A percentile compares a stretch with the other conserved stretches of the same genome.
Evolutionary conservation across 352 stramenopile species (phyloP).

Genomic region (Aphanomyces cochlioides): DNA sequence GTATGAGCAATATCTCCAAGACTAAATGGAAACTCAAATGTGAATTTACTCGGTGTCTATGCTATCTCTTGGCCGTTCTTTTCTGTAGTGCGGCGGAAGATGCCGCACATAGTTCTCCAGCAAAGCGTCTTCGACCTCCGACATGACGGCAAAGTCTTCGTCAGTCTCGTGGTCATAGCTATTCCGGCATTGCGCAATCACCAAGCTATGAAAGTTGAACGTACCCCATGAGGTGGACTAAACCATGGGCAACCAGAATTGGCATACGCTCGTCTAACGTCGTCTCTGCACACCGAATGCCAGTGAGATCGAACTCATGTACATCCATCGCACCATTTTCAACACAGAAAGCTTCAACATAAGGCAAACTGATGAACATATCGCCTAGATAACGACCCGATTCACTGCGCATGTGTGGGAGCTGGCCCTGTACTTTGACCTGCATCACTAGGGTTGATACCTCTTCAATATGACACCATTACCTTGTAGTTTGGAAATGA

Average conservation of each 20-base stretch:
- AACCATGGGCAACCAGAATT: slow-evolving; percentile 67
- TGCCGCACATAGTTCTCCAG: slow-evolving; percentile 51
- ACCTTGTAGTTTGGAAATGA: slow-evolving; percentile 82
- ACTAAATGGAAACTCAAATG: neutral
- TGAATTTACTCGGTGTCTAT: too few species aligned
- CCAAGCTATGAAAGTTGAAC: slow-evolving; percentile 14
- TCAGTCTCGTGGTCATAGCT: slow-evolving; percentile 82
- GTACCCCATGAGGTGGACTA: slow-evolving; percentile 81
- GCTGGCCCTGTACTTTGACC: slow-evolving; percentile 54
- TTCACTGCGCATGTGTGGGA: slow-evolving; percentile 45
- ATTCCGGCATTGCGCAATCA: neutral
- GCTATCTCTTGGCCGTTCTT: neutral
- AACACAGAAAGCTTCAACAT: slow-evolving; percentile 71
- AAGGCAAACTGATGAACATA: slow-evolving; percentile 79
- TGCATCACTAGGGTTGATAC: slow-evolving; percentile 23
- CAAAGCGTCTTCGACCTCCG: slow-evolving; percentile 64
- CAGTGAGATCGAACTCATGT: slow-evolving; percentile 37
- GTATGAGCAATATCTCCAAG: slow-evolving; percentile 42
- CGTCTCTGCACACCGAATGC: slow-evolving; percentile 35
- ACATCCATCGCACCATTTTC: slow-evolving; percentile 32
- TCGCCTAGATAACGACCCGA: slow-evolving; percentile 77
- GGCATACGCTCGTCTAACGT: slow-evolving; percentile 66
- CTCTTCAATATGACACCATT: neutral
- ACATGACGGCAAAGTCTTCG: slow-evolving; percentile 71
- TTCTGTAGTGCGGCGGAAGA: slow-evolving; percentile 34